phyloP scores from a whole-genome alignment of 306 rosid genomes.

The Crotalaria pallida region DNA sequence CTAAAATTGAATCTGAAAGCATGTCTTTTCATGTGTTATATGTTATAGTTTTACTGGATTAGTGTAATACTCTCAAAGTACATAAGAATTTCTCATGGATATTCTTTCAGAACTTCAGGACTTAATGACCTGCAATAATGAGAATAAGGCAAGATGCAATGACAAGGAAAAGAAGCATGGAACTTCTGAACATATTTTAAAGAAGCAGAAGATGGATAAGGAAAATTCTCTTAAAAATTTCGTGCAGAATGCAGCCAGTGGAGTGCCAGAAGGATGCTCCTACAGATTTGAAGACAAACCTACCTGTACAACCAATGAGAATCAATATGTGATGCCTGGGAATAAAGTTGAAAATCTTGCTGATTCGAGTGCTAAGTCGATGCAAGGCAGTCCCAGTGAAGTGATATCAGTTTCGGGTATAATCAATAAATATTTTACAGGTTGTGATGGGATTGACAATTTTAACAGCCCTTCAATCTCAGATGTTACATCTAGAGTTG shows the following conservation, averaged over 20 bases:
- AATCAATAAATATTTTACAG: conserved; percentile 50
- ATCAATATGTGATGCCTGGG: neutral
- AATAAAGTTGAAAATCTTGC: conserved; percentile 27
- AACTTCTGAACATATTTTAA: conserved; percentile 15
- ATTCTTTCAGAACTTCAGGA: conserved; percentile 19
- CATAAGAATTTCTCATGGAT: neutral
- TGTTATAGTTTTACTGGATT: neutral
- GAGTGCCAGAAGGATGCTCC: conserved; percentile 7
- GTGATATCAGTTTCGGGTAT: conserved; percentile 58
- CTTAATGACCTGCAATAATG: conserved; percentile 6
- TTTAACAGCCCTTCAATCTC: conserved; percentile 34
- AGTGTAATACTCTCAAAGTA: neutral
- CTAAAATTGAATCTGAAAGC: neutral
- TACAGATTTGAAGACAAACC: conserved; percentile 16
- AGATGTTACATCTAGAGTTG: conserved; percentile 36
- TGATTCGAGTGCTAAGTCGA: conserved; percentile 21
- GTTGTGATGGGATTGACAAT: conserved; percentile 26
- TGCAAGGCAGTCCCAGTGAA: conserved; percentile 38
- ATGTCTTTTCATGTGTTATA: neutral
- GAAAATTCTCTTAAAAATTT: neutral
- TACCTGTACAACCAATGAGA: neutral
- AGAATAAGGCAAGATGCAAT: conserved; percentile 19
- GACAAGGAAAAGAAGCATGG: conserved; percentile 22
- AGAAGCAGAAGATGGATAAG: conserved; percentile 29
- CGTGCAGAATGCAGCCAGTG: conserved; percentile 19